These are phyloP conservation scores for Xylariaceae sp. DNA, from an alignment of 2,329 filamentous ascomycete species.

Conservation along the genomic window DNA sequence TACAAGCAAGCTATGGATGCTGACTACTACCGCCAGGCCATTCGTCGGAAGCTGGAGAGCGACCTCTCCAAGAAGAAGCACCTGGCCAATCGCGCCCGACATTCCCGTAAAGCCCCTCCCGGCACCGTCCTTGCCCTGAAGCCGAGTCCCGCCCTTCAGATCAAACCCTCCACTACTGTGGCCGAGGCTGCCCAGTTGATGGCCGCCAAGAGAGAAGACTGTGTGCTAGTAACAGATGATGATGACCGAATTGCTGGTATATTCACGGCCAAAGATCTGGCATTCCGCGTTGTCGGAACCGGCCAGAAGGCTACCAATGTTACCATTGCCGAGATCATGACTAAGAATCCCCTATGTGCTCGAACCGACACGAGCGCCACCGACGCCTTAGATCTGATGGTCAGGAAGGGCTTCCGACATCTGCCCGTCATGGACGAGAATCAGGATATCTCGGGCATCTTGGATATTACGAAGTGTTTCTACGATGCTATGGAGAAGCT, in stretches of 20 bases:
- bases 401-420: slow-evolving; percentile 96
- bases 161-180: slow-evolving; percentile 92
- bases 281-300: slow-evolving; percentile 91
- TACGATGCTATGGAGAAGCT: slow-evolving; percentile 99
- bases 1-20: slow-evolving; percentile 34
- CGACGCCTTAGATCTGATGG: slow-evolving; percentile 96
- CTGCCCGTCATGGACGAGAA: slow-evolving; percentile 99
- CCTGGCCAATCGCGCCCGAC: slow-evolving; percentile 75
- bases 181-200: slow-evolving; percentile 97
- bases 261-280: slow-evolving; percentile 98
- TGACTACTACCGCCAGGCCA: slow-evolving; percentile 69
- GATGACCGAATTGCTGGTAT: slow-evolving; percentile 98
- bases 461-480: slow-evolving; percentile 99
- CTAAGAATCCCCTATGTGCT: slow-evolving; percentile 97
- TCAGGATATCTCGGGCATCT: slow-evolving; percentile 96
- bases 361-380: slow-evolving; percentile 98
- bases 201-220: slow-evolving; percentile 98
- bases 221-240: slow-evolving; percentile 95
- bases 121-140: slow-evolving; percentile 95
- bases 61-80: slow-evolving; percentile 98
- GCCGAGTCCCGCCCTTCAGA: slow-evolving; percentile 94
- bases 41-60: slow-evolving; percentile 94
- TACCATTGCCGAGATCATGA: slow-evolving; percentile 99
- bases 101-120: slow-evolving; percentile 90
- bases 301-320: slow-evolving; percentile 88